Evolutionary conservation across 768 basidiomycete species (phyloP), one percentile per base, ranked within the genome.

Genomic region (Termitomyces sp.): DNA sequence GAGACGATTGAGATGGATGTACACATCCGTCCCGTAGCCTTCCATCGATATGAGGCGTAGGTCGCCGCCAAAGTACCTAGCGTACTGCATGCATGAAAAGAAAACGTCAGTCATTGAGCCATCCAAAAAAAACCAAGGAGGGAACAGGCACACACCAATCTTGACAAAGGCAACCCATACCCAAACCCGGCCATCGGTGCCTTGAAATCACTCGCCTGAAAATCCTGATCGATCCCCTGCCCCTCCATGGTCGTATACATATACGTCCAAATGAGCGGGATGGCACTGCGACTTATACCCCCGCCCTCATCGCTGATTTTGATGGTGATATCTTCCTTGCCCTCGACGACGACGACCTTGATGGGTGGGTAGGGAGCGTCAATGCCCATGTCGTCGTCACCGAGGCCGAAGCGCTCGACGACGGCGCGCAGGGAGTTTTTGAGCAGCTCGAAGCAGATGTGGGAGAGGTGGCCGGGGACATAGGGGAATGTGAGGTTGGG

Each of bases 221-320:
- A 91, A 64, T 92, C 85, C 73, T 88, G 85, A 65, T 88, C 89
- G 50, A 92, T 83, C 15, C 81, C 83, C 73, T 88, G 83, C 12
- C 83, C 80, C 71, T 84, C 82, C 91, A 92, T 91, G 12, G 89
- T 94, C 55, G 92, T 94, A 67, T 94, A 94, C 93, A 97, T 96
- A 73, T 95, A 98, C 60, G 96, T 99, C 97, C 97, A 99, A 57
- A 99, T 96, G 50, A 96, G 81, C 8, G 95, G 94, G 15, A 98
- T 89, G 0, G 93, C 92, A 63, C 89, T 75, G 78, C 94, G 74
- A 31, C 94, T 85, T 59, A 98, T 98, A 0, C 96, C 95, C 0
- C 96, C 96, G 3, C 96, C 96, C 72, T 99, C 96, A 70, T 99
- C 96, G 1, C 87, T 89, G 62, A 99, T 97, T 83, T 99, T 99